A percentile compares a stretch with the other conserved stretches of the same genome.
Conservation (phyloP, 2,329 filamentous ascomycete species). For the Leptographium flavum region DNA sequence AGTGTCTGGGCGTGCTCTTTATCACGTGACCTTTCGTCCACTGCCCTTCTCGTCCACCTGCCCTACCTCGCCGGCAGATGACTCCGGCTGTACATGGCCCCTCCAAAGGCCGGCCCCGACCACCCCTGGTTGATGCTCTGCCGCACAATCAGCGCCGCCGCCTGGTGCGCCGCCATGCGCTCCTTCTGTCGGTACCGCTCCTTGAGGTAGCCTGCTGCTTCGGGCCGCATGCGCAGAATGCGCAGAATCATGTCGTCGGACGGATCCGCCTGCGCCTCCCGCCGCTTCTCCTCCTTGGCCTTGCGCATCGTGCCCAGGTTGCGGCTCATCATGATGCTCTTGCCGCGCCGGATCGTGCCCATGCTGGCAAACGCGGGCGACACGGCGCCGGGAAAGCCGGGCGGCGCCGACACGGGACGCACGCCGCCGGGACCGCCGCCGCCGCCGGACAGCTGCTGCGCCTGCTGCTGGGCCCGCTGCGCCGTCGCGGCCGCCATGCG, state of each 20-base stretch:
- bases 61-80: conserved; percentile 30
- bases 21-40: too few relatives aligned
- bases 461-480: conserved; percentile 58
- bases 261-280: conserved; percentile 89
- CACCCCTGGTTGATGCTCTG: conserved; percentile 61
- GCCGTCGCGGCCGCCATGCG: conserved; percentile 84
- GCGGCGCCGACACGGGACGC: conserved; percentile 21
- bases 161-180: conserved; percentile 74
- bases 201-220: conserved; percentile 74
- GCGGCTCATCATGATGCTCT: conserved; percentile 84
- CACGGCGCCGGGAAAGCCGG: conserved; percentile 32
- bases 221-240: conserved; percentile 87
- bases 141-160: conserved; percentile 85
- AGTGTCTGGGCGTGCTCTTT: too few relatives aligned
- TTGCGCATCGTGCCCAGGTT: conserved; percentile 94
- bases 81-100: conserved; percentile 26
- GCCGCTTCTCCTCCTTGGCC: conserved; percentile 89
- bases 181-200: conserved; percentile 91
- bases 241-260: conserved; percentile 96
- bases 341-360: conserved; percentile 49
- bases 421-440: conserved; percentile 40
- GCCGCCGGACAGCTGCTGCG: conserved; percentile 40
- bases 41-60: not conserved
- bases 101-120: conserved; percentile 25
- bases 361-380: conserved; percentile 48